Evolutionary conservation across 331 rosid species (phyloP), one percentile per base, ranked within the genome.

Genomic region (Rhamnella rubrinervis): DNA sequence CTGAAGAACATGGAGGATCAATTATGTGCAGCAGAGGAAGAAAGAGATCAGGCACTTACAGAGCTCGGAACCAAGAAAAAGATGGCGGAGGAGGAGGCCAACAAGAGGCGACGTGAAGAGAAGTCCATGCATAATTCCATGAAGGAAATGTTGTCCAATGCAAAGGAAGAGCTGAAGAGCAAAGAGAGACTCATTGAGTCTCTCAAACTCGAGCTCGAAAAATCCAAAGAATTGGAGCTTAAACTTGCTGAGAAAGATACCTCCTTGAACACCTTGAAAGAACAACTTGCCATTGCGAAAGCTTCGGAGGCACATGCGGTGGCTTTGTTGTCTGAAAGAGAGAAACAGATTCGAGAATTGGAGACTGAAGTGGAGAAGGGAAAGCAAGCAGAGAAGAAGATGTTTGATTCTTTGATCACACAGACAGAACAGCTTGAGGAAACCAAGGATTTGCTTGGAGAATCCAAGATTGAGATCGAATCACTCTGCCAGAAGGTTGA

Each of bases 391-490:
- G 96, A 88, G 59, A 66, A 83, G 10, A 84, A 74, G 80, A 63
- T 78, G 73, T 81, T 76, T 55, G 95, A 85, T 66, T 87, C 88
- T 0, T 50, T 91, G 75, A 81, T 75, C 31, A 72, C 63, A 25
- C 95, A 90, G 63, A 87, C 87, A 9, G 83, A 85, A 55, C 88
- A 81, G 52, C 85, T 90, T 14, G 95, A 90, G 61, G 82, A 74
- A 58, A 78, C 87, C 17, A 84, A 85, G 83, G 40, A 79, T 49
- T 71, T 64, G 8, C 86, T 88, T 2, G 89, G 90, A 56, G 96
- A 88, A 59, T 77, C 95, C 18, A 85, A 83, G 79, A 55, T 69
- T 4, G 91, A 87, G 78, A 82, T 84, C 8, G 37, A 61, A 61
- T 77, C 82, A 38, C 89, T 88, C 44, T 70, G 37, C 3, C 76